Evolutionary conservation across 192 early-diverging fungal genomes (phyloP), one percentile per base, ranked within the genome.

Genomic region (Linnemannia schmuckeri): DNA sequence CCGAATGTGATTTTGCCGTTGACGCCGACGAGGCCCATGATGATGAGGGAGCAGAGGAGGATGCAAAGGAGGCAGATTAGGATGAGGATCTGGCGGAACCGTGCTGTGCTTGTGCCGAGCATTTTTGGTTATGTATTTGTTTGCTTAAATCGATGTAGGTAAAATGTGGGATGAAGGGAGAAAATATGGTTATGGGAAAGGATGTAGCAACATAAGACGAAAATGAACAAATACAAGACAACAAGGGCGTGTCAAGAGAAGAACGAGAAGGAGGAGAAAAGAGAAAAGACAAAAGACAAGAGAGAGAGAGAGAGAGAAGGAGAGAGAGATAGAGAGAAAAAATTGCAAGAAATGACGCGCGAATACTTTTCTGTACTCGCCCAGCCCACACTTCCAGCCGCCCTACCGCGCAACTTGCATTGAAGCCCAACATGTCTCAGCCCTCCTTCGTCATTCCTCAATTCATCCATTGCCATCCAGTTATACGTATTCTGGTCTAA

Each of bases 1-100:
- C 4, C 18, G n/a, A 73, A 7, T 2, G 75, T 82, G 20, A 82
- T 15, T 15, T 40, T 74, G 55, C 82, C 82, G 40, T 83, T 52
- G 38, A 74, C 76, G 37, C 76, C 63, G 61, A 83, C 72, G n/a
- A 66, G 40, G 27, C 82, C 82, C 55, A 83, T 83, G 63, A 83
- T 78, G 72, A 76, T 71, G 54, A 74, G 2, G 20, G 70, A 61
- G 46, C 66, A 57, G 55, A 70, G 37, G 33, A 83, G 74, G 71
- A 9, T 42, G 44, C 57, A 38, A 61, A 24, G 0, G 18, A 83
- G 69, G n/a, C 63, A 78, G 57, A 55, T 7, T 22, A 74, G 33
- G 70, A 22, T 74, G 6, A 83, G 44, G 63, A 78, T 27, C 72
- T 78, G 82, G 30, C 82, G 38, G 61, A 69, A 7, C 55, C 72